Base-by-base conservation (phyloP, 208 protist species). In the Endotrypanum monterogeii region DNA sequence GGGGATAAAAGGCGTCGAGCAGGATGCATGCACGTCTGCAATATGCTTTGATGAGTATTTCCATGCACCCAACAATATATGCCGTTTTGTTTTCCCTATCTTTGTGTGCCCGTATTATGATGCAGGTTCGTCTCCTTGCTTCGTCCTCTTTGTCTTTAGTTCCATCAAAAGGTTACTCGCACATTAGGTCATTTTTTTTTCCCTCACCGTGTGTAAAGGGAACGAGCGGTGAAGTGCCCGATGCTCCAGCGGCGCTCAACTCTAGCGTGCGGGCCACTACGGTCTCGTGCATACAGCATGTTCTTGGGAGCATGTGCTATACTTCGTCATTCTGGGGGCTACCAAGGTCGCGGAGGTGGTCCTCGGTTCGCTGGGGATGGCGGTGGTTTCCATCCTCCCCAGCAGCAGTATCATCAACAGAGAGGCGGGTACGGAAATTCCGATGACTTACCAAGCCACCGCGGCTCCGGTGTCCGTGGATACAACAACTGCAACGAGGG, bases 211-310 rank as follows among this genome's bases (percentile, higher is more conserved):
- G 11, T 65, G n/a, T 20, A 39, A 37, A 73, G 41, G 39, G 20
- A 62, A 20, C 23, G 68, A 39, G 28, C 39, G 14, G 37, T 25
- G 20, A 51, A 71, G 50, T 30, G 41, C 35, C n/a, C 41, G 41
- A 71, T 61, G 52, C 30, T 71, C 35, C 67, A 61, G 48, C 67
- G 67, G 8, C 61, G 16, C 35, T n/a, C n/a, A n/a, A 30, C 52
- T 18, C 52, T 48, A 9, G 18, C 67, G 8, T 20, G 35, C 25
- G 37, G n/a, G 35, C 67, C 52, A 39, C 52, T 62, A 16, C 41
- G 28, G 57, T 35, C 66, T 62, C 68, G 68, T 23, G 60, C 54
- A 55, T 74, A 79, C 68, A 67, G 74, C 52, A 70, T 52, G 58
- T 7, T 50, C 25, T 37, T 79, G 2, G 32, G 52, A 11, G 25